Percentiles rank a stretch among this genome's conserved stretches.
Conservation (phyloP, 139 green algal genomes). For the Tetraselmis chui region DNA sequence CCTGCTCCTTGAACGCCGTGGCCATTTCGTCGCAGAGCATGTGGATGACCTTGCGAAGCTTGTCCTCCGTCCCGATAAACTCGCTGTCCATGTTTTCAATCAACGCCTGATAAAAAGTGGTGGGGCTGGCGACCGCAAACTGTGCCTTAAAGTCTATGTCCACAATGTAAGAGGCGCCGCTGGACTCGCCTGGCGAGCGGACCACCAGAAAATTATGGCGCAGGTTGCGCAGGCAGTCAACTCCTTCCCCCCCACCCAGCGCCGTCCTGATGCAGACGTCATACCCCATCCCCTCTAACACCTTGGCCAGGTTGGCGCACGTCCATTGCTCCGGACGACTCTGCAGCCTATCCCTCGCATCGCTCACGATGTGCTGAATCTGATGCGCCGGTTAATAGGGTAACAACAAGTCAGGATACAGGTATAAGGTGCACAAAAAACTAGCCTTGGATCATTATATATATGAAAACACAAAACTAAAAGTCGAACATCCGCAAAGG, state of each 20-base stretch:
- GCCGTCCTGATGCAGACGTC: conserved; percentile 31
- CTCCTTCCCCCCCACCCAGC: conserved; percentile 31
- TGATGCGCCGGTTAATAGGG: no score
- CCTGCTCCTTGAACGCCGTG: conserved; percentile 31
- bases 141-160: conserved; percentile 47
- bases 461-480: no score
- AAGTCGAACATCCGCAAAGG: no score
- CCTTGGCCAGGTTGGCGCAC: no score
- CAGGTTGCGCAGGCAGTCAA: conserved; percentile 39
- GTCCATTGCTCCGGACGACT: no score
- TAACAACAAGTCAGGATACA: no score
- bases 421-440: no score
- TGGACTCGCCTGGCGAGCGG: conserved; percentile 7
- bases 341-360: no score
- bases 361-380: no score
- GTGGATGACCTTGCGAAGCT: conserved; percentile 37
- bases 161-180: conserved; percentile 17
- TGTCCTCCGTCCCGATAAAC: conserved; percentile 45
- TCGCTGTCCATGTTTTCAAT: conserved; percentile 41
- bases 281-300: no score
- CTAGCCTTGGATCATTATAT: no score
- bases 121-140: conserved; percentile 43
- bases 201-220: conserved; percentile 45
- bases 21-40: conserved; percentile 48
- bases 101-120: conserved; percentile 32